These are phyloP conservation scores for Drosera capensis DNA, from an alignment of 148 eudicot genomes.

Conservation along the genomic window DNA sequence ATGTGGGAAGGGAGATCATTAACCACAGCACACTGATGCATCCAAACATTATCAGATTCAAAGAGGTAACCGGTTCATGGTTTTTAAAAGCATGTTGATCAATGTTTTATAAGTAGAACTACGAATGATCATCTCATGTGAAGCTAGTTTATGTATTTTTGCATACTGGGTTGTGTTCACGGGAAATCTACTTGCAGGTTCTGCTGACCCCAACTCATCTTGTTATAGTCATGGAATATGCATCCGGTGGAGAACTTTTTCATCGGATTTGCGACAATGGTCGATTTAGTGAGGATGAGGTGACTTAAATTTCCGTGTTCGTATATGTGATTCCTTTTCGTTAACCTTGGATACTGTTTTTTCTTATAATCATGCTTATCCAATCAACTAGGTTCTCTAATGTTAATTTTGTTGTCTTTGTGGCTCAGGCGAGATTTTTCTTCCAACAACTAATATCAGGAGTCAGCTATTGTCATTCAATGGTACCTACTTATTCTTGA, in stretches of 20 bases:
- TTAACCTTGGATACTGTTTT: no score
- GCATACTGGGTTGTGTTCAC: no score
- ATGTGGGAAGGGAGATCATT: no score
- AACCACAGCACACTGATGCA: no score
- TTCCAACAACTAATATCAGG: conserved; percentile 81
- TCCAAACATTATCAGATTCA: no score
- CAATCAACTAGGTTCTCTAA: neutral
- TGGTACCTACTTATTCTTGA: no score
- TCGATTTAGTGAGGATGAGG: conserved; percentile 69
- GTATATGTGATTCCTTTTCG: neutral
- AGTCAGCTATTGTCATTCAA: conserved; percentile 58
- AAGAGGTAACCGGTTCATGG: no score
- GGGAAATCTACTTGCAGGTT: conserved; percentile 16
- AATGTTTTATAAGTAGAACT: no score
- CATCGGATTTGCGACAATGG: conserved; percentile 58
- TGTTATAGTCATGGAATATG: conserved; percentile 74
- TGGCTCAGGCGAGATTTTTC: conserved; percentile 52
- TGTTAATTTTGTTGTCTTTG: conserved; percentile 1
- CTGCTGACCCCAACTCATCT: conserved; percentile 64
- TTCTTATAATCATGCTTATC: no score
- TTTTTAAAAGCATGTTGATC: no score
- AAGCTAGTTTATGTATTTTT: no score
- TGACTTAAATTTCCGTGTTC: neutral
- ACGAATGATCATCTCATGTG: no score
- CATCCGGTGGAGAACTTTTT: conserved; percentile 71